Evolutionary conservation across 805 yeast genomes (phyloP).

Genomic region (Yarrowia hollandica): DNA sequence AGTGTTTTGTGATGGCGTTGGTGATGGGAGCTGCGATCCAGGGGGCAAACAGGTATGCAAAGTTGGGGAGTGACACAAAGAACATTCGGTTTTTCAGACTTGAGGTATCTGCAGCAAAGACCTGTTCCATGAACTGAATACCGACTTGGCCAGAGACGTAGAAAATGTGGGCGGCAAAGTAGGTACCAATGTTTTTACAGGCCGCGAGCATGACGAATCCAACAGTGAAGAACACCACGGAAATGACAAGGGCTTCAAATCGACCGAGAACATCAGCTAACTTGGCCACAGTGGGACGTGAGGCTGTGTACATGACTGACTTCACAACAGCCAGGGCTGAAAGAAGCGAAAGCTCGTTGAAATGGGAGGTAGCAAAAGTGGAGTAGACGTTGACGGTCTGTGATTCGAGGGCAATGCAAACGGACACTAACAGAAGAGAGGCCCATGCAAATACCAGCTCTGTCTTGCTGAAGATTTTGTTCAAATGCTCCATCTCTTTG

Average conservation of each 20-base stretch:
- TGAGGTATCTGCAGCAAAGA: slow-evolving; percentile 44
- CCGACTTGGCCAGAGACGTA: slow-evolving; percentile 45
- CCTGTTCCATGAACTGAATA: slow-evolving; percentile 42
- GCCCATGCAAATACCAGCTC: slow-evolving; percentile 21
- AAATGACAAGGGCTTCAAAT: slow-evolving; percentile 43
- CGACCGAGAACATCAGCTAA: slow-evolving; percentile 47
- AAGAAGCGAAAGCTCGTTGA: slow-evolving; percentile 45
- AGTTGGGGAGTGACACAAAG: slow-evolving; percentile 38
- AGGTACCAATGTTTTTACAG: slow-evolving; percentile 42
- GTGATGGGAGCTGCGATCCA: slow-evolving; percentile 44
- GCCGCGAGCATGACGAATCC: slow-evolving; percentile 45
- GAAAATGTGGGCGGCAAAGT: slow-evolving; percentile 45
- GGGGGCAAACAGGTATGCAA: slow-evolving; percentile 39
- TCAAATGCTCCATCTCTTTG: slow-evolving; percentile 9
- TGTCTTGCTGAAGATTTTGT: neutral
- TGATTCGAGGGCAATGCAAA: slow-evolving; percentile 11
- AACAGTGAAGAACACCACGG: slow-evolving; percentile 40
- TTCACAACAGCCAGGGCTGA: slow-evolving; percentile 46
- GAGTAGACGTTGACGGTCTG: slow-evolving; percentile 28
- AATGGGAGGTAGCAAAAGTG: slow-evolving; percentile 47
- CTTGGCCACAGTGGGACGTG: slow-evolving; percentile 46
- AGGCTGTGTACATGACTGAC: slow-evolving; percentile 44
- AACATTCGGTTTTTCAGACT: slow-evolving; percentile 46
- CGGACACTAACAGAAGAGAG: slow-evolving; percentile 10
- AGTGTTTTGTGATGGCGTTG: slow-evolving; percentile 38